phyloP scores from a whole-genome alignment of 129 eudicot genomes.

The Heracleum sosnowskyi region DNA sequence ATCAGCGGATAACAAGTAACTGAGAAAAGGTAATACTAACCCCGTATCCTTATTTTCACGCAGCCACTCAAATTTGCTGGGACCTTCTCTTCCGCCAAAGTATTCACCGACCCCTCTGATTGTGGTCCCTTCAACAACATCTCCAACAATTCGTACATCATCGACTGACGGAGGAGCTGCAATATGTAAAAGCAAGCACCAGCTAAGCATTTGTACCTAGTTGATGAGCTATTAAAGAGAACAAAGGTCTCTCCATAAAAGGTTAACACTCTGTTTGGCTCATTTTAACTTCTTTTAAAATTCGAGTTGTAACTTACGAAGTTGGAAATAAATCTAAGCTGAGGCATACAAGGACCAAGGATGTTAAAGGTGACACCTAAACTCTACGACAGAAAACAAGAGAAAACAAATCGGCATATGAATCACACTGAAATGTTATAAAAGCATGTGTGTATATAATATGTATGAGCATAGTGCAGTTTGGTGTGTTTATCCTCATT shows the following conservation, averaged over 20 bases:
- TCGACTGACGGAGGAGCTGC: slow-evolving; percentile 94
- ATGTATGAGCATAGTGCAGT: not conserved
- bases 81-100: slow-evolving; percentile 99
- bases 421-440: not conserved
- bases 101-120: slow-evolving; percentile 69
- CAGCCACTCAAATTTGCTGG: slow-evolving; percentile 94
- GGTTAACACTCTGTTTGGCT: not conserved
- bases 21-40: slow-evolving; percentile 31
- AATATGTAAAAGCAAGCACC: slow-evolving; percentile 12
- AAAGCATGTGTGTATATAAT: not conserved
- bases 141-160: slow-evolving; percentile 70
- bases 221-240: not conserved
- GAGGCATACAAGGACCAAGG: not conserved
- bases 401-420: not conserved
- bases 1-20: not conserved
- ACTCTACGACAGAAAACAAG: not conserved
- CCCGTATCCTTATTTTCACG: slow-evolving; percentile 83
- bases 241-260: not conserved
- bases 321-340: not conserved
- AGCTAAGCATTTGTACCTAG: not conserved
- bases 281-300: not conserved
- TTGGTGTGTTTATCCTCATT: not conserved
- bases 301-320: not conserved
- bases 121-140: slow-evolving; percentile 60
- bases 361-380: not conserved